Base-by-base conservation (phyloP, 148 eudicot species). In the Limonium bicolor region DNA sequence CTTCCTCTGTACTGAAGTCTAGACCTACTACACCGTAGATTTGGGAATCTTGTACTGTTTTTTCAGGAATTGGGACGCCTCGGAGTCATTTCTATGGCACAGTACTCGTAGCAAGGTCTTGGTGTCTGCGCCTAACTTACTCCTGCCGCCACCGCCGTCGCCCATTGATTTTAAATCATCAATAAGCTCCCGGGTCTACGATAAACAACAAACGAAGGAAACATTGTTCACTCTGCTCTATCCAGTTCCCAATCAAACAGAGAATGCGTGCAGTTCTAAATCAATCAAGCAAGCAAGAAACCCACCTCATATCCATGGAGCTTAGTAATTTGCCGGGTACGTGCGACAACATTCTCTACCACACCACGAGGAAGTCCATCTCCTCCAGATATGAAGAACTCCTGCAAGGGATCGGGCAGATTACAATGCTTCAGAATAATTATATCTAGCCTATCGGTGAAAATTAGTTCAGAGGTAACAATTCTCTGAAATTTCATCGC, bases 291-390 rank as follows among this genome's bases (percentile, higher is more conserved):
- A 12, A 6, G 4, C 23, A 15, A 33, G 25, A 55, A 63, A 72
- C 85, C 64, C 41, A 85, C 95, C 99, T 81, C 99, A 40, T 71
- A 74, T 36, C 94, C 73, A 30, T 57, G 86, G 76, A 90, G 61
- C 68, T 81, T 82, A 44, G 76, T 55, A 41, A 85, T 69, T 52
- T 71, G 86, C 29, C 94, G 88, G 46, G 72, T 78, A 38, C 59
- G 80, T 30, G 82, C 77, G 17, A 92, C 78, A 42, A 76, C 71
- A 70, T 90, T 90, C 62, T 92, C 95, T 49, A 92, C 99, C 27
- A 85, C 86, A 56, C 99, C 99, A 20, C 99, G 88, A 59, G 99
- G 99, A 54, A 92, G 94, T 20, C 99, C 95, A 65, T 85, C 99
- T 57, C 99, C 99, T 51, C 94, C 95, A 61, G 95, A 92, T 53